Base-by-base conservation (phyloP, 768 basidiomycete genomes). In the Flagelloscypha sp. region DNA sequence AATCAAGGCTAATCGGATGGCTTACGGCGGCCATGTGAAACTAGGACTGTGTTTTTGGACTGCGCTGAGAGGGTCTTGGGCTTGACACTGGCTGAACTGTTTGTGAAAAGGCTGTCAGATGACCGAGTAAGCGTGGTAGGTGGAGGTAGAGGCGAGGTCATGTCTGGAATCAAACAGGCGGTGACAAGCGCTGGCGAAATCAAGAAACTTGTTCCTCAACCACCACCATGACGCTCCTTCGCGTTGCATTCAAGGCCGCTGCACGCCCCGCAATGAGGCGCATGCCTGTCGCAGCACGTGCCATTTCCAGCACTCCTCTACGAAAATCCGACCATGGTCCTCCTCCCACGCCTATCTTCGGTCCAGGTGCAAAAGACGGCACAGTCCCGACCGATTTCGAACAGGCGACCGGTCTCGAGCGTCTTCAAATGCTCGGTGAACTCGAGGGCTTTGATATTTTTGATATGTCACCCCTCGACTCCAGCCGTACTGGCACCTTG, bases 341-440 rank as follows among this genome's bases (percentile, higher is more conserved):
- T 22, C 67, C 73, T 11, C 63, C 78, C 40, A 83, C 85, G 32
- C 64, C 72, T 37, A 62, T 89, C 45, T 81, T 66, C 45, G 86
- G 87, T 44, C 52, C 71, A 33, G 87, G 87, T 54, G 74, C 71
- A 50, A 78, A 83, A 55, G 38, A 74, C 20, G 82, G 85, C 34
- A 70, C 77, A 48, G 75, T 89, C 45, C 80, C 90, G 35, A 84
- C 84, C 40, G 86, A 89, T 61, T 68, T 80, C 45, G 75, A 85
- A 45, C 94, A 99, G 63, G 77, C 93, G 11, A 99, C 94, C 48
- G 94, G 94, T 76, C 69, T 97, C 37, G 93, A 97, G 61, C 88
- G 94, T 61, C 77, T 95, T 54, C 88, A 99, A 62, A 66, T 95
- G 32, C 63, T 97, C 35, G 90, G 84, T 52, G 81, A 89, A 43